Conservation (phyloP, 2,329 filamentous ascomycete genomes). For the Aspergillus viridinutans region DNA sequence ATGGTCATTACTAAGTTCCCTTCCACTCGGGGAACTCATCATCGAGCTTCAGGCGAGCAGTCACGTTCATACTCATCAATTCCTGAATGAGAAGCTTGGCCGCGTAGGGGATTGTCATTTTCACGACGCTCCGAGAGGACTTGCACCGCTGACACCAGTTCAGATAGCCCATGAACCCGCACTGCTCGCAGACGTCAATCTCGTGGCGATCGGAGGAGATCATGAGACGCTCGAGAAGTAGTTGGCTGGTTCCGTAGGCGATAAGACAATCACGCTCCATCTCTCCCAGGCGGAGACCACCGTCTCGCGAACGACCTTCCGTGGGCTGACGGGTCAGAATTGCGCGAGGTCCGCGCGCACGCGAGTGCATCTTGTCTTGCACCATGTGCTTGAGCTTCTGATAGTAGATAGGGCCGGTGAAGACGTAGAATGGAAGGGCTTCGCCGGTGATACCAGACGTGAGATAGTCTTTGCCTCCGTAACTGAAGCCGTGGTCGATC, state of each 20-base stretch:
- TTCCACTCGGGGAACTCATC: conserved; percentile 75
- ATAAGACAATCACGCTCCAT: conserved; percentile 99
- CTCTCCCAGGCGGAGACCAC: conserved; percentile 88
- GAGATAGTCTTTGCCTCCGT: conserved; percentile 95
- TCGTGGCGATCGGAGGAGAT: conserved; percentile 83
- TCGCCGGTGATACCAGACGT: conserved; percentile 95
- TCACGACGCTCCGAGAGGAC: conserved; percentile 75
- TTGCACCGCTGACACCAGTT: conserved; percentile 93
- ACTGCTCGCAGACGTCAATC: conserved; percentile 90
- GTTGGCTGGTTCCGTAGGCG: conserved; percentile 89
- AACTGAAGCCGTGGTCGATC: conserved; percentile 85
- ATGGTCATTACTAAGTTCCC: conserved; percentile 24
- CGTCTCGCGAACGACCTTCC: conserved; percentile 87
- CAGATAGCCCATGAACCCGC: conserved; percentile 91
- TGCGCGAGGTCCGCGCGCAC: conserved; percentile 81
- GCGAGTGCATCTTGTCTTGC: conserved; percentile 98
- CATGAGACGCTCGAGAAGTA: conserved; percentile 92
- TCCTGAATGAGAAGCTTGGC: conserved; percentile 96
- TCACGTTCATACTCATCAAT: conserved; percentile 97
- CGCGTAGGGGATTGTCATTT: conserved; percentile 96
- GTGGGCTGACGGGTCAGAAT: conserved; percentile 94
- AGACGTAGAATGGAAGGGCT: conserved; percentile 89
- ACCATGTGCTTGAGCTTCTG: conserved; percentile 99
- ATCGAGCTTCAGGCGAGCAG: conserved; percentile 80
- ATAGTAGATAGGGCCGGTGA: conserved; percentile 98